Conservation (phyloP, 805 yeast genomes). For the Spathaspora sp. region DNA sequence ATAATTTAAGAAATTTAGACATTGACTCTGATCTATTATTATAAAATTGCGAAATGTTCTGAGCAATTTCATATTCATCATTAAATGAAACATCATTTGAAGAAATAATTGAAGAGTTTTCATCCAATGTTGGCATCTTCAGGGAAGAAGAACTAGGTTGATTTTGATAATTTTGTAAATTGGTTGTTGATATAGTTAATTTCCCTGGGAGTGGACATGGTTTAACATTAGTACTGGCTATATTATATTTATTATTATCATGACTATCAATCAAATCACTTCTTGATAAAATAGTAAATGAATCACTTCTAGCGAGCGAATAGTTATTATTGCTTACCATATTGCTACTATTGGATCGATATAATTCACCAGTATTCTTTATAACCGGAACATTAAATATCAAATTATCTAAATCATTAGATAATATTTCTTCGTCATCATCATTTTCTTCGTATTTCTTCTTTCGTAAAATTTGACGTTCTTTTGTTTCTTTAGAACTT, state of each 20-base stretch:
- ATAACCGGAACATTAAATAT: conserved; percentile 44
- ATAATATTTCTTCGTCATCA: conserved; percentile 35
- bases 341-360: conserved; percentile 6
- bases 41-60: conserved; percentile 35
- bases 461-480: conserved; percentile 32
- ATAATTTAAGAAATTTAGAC: conserved; percentile 26
- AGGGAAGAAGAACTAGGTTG: not conserved
- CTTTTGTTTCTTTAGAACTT: conserved; percentile 35
- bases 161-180: not conserved
- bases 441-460: conserved; percentile 40
- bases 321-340: not conserved
- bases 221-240: conserved; percentile 7
- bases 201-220: conserved; percentile 32
- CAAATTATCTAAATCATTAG: conserved; percentile 32
- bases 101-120: conserved; percentile 2
- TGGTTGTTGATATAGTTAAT: conserved; percentile 7
- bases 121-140: not conserved
- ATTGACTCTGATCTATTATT: conserved; percentile 31
- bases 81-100: conserved; percentile 1
- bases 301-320: not conserved
- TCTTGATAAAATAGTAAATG: conserved; percentile 16
- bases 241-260: conserved; percentile 14
- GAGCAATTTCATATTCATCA: conserved; percentile 32
- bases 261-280: conserved; percentile 19
- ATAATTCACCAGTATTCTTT: conserved; percentile 31